phyloP scores from a whole-genome alignment of 2,329 filamentous ascomycete genomes.

The Epichloe gansuensis region DNA sequence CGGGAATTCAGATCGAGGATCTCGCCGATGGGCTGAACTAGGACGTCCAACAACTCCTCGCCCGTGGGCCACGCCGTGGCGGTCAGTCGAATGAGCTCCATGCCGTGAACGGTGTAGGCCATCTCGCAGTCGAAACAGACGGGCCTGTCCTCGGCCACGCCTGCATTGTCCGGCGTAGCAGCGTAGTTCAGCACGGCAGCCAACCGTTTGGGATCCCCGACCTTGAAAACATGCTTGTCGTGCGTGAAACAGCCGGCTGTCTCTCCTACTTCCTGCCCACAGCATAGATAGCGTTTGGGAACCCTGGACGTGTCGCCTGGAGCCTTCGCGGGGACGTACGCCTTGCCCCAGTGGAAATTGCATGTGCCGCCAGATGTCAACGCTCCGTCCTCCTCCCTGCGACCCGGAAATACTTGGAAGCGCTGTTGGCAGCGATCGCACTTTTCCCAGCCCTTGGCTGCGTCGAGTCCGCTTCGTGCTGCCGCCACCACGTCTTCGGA shows the following conservation, averaged over 20 bases:
- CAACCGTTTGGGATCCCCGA: constrained; percentile 60
- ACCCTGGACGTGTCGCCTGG: constrained; percentile 43
- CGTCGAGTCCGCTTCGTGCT: constrained; percentile 50
- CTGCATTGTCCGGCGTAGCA: constrained; percentile 55
- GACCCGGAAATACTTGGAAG: constrained; percentile 85
- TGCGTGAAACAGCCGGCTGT: constrained; percentile 60
- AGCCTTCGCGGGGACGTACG: constrained; percentile 44
- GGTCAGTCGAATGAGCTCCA: constrained; percentile 84
- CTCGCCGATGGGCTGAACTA: constrained; percentile 73
- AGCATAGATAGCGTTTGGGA: constrained; percentile 63
- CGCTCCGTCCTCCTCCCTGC: constrained; percentile 61
- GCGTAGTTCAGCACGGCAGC: constrained; percentile 70
- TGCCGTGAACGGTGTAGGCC: constrained; percentile 79
- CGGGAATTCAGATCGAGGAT: constrained; percentile 84
- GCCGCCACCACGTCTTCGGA: constrained; percentile 51
- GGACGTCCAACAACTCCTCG: constrained; percentile 62
- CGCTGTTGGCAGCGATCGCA: constrained; percentile 78
- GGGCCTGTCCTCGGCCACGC: constrained; percentile 40
- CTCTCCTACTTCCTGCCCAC: constrained; percentile 59
- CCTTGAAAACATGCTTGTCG: constrained; percentile 77
- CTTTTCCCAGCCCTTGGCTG: constrained; percentile 66
- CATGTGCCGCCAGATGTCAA: constrained; percentile 68
- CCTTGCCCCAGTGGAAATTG: constrained; percentile 66
- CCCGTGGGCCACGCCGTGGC: constrained; percentile 77
- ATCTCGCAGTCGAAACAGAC: constrained; percentile 95